phyloP scores from a whole-genome alignment of 352 stramenopile genomes.

The Globisporangium heterothallicum region DNA sequence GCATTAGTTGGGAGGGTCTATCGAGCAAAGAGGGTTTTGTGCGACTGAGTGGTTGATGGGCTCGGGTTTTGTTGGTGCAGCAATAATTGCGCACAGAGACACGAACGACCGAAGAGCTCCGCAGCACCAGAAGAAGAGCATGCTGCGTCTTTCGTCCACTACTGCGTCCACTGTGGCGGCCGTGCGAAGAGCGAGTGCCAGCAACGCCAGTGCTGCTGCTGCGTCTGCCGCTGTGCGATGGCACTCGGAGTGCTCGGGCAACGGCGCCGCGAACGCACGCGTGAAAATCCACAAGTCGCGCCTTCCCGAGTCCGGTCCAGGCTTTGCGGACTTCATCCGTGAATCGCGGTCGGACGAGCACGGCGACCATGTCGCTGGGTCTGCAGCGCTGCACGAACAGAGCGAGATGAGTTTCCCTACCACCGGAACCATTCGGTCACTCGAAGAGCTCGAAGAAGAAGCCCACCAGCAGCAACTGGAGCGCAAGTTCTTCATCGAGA shows the following conservation, averaged over 20 bases:
- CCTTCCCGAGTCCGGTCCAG: slow-evolving; percentile 37
- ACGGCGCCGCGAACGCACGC: slow-evolving; percentile 18
- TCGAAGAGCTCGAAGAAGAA: slow-evolving; percentile 51
- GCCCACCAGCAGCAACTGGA: background rate
- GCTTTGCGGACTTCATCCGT: slow-evolving; percentile 71
- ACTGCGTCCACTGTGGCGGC: slow-evolving; percentile 1
- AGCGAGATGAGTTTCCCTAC: slow-evolving; percentile 81
- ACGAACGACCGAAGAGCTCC: background rate
- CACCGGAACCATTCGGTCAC: slow-evolving; percentile 28
- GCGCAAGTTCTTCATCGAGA: slow-evolving; percentile 86
- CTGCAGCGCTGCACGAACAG: slow-evolving; percentile 23
- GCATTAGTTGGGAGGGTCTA: background rate
- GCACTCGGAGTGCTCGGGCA: slow-evolving; percentile 27
- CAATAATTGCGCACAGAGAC: too few relatives aligned
- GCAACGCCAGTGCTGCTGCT: background rate
- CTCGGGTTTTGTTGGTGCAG: slow-evolving; percentile 4
- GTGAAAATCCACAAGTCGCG: slow-evolving; percentile 36
- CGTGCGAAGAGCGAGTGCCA: background rate
- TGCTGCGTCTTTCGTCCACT: slow-evolving; percentile 11
- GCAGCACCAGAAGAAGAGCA: background rate
- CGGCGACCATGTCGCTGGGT: slow-evolving; percentile 19
- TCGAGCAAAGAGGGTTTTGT: background rate
- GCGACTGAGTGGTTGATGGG: background rate
- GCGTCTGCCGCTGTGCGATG: slow-evolving; percentile 4
- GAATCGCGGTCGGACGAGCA: slow-evolving; percentile 32